Evolutionary conservation across 129 eudicot species (phyloP).

Genomic region (Flaveria bidentis): DNA sequence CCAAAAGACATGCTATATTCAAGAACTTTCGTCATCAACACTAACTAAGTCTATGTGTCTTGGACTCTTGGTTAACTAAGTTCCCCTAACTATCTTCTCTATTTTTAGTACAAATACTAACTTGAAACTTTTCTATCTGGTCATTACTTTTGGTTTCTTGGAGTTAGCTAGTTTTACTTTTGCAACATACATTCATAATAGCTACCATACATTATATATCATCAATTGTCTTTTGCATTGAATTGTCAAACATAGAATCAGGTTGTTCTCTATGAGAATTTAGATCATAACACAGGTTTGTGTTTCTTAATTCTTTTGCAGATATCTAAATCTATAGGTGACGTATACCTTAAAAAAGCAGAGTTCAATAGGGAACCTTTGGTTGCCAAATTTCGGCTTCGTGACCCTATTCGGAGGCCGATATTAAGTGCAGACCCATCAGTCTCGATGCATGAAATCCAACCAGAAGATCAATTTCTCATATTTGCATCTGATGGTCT

Average conservation of each 20-base stretch:
- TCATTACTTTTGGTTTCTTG: neutral
- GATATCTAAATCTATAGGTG: slow-evolving; percentile 92
- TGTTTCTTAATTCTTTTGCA: slow-evolving; percentile 33
- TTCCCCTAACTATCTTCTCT: neutral
- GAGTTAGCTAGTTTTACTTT: neutral
- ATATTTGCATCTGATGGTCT: slow-evolving; percentile 97
- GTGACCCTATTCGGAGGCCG: slow-evolving; percentile 78
- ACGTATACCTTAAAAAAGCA: slow-evolving; percentile 80
- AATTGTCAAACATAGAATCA: neutral
- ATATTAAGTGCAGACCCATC: slow-evolving; percentile 84
- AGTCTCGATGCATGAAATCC: slow-evolving; percentile 71
- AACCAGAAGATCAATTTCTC: slow-evolving; percentile 78
- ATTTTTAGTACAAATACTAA: neutral
- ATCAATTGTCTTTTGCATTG: neutral
- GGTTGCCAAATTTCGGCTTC: slow-evolving; percentile 81
- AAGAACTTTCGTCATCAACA: no score
- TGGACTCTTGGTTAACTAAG: neutral
- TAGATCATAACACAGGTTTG: slow-evolving; percentile 9
- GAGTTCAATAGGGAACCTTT: slow-evolving; percentile 89
- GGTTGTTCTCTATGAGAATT: neutral
- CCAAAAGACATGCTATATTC: no score
- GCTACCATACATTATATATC: neutral
- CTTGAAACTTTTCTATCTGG: neutral
- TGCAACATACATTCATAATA: neutral
- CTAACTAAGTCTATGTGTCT: neutral